These are phyloP conservation scores for Echinosophora koreensis DNA, from an alignment of 306 rosid species.

Conservation along the genomic window DNA sequence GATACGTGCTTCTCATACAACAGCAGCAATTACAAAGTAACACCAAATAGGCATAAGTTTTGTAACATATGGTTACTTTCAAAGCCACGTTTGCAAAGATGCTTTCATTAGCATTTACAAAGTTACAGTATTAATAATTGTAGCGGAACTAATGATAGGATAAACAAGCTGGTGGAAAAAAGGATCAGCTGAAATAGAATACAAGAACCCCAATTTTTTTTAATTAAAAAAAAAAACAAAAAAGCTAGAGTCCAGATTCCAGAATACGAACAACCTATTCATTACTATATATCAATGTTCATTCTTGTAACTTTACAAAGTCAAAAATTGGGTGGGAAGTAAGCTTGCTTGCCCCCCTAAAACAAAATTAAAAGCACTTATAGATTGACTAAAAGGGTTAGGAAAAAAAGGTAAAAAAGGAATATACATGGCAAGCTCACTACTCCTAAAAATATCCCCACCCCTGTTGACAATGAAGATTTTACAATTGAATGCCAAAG, in stretches of 20 bases:
- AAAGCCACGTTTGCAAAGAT: not conserved
- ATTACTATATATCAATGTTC: slow-evolving; percentile 26
- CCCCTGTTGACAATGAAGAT: slow-evolving; percentile 46
- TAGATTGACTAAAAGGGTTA: not conserved
- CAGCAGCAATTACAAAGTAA: too few species aligned
- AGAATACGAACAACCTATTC: not conserved
- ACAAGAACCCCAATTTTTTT: not conserved
- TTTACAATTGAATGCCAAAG: slow-evolving; percentile 59
- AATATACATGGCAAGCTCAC: slow-evolving; percentile 43
- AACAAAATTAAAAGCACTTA: slow-evolving; percentile 21
- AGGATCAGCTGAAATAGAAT: not conserved
- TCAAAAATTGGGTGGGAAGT: slow-evolving; percentile 55
- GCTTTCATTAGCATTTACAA: not conserved
- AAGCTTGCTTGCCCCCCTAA: slow-evolving; percentile 45
- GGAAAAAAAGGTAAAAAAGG: not conserved
- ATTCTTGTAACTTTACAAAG: slow-evolving; percentile 50
- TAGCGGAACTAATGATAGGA: not conserved
- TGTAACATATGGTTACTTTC: not conserved
- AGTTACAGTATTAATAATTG: not conserved
- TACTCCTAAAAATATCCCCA: slow-evolving; percentile 39
- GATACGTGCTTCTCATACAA: too few species aligned
- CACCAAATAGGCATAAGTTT: too few species aligned
- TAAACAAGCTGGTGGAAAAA: not conserved
- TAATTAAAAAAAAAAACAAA: too few species aligned
- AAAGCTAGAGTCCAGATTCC: too few species aligned